Evolutionary conservation across 495 filamentous ascomycete genomes (phyloP).

Genomic region (Xylaria scruposa): DNA sequence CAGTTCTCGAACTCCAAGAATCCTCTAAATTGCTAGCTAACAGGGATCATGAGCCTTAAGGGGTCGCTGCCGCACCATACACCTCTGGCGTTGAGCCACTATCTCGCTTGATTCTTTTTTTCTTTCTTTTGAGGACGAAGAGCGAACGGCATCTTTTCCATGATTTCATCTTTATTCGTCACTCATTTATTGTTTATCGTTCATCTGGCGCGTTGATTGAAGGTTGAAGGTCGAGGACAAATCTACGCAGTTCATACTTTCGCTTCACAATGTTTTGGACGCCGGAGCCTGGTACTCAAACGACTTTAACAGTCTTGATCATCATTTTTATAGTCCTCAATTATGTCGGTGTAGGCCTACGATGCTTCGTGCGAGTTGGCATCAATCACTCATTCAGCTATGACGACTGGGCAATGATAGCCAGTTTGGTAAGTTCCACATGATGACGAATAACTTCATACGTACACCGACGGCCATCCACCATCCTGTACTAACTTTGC

Average conservation of each 20-base stretch:
- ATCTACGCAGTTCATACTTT: not conserved
- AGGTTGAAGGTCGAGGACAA: not conserved
- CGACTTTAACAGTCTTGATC: conserved; percentile 15
- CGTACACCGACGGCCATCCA: not conserved
- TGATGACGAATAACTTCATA: not conserved
- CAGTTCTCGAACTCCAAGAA: conserved; percentile 13
- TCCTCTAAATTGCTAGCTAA: not conserved
- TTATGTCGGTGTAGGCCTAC: conserved; percentile 11
- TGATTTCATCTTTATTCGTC: conserved; percentile 1
- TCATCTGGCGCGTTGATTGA: not conserved
- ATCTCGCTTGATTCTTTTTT: not conserved
- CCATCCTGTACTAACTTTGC: conserved; percentile 4
- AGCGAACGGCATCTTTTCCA: not conserved
- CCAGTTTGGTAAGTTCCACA: conserved; percentile 22
- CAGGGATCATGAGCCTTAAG: conserved; percentile 1
- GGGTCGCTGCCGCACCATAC: not conserved
- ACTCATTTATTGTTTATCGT: conserved; percentile 12
- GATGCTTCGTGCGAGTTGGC: conserved; percentile 9
- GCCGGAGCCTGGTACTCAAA: conserved; percentile 19
- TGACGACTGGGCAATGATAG: conserved; percentile 21
- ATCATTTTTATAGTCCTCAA: conserved; percentile 16
- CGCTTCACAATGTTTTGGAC: conserved; percentile 17
- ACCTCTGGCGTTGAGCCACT: not conserved
- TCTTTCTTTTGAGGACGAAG: not conserved
- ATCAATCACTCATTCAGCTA: conserved; percentile 23